phyloP scores from a whole-genome alignment of 1,284 basidiomycete genomes.

The Laetiporus sulphureus region DNA sequence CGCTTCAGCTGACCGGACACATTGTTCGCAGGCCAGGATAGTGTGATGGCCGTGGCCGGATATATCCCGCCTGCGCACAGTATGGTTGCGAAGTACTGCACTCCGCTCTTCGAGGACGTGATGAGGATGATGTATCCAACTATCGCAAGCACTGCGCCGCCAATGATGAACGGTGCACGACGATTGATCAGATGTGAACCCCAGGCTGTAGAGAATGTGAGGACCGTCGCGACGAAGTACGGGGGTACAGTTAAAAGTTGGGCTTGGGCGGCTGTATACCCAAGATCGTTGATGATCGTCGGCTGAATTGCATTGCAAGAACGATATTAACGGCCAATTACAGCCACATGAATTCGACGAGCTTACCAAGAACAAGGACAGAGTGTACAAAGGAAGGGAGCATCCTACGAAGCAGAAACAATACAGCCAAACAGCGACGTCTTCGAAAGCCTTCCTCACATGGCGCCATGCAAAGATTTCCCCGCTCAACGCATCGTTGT shows the following conservation, averaged over 20 bases:
- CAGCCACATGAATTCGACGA: too few species aligned
- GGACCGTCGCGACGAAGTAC: slow-evolving; percentile 43
- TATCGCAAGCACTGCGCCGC: slow-evolving; percentile 44
- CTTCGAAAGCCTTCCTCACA: slow-evolving; percentile 16
- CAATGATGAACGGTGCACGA: slow-evolving; percentile 54
- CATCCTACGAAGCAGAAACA: slow-evolving; percentile 61
- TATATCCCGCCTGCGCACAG: slow-evolving; percentile 38
- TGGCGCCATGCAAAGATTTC: slow-evolving; percentile 20
- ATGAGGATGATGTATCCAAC: slow-evolving; percentile 60
- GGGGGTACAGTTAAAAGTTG: slow-evolving; percentile 36
- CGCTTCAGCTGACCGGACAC: slow-evolving; percentile 68
- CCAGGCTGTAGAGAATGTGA: slow-evolving; percentile 30
- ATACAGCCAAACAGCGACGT: slow-evolving; percentile 43
- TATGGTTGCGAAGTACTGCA: slow-evolving; percentile 13
- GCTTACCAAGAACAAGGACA: slow-evolving; percentile 11
- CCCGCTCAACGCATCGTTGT: slow-evolving; percentile 14
- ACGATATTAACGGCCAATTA: too few species aligned
- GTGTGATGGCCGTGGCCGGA: slow-evolving; percentile 29
- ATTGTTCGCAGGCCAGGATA: slow-evolving; percentile 62
- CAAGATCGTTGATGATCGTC: slow-evolving; percentile 46
- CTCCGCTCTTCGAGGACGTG: slow-evolving; percentile 30
- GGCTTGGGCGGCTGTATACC: slow-evolving; percentile 40
- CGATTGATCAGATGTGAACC: slow-evolving; percentile 30
- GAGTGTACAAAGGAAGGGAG: slow-evolving; percentile 46
- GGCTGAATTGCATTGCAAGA: slow-evolving; percentile 29